These are phyloP conservation scores for Cupressus sempervirens DNA, from an alignment of 75 land plant genomes.

Conservation along the genomic window DNA sequence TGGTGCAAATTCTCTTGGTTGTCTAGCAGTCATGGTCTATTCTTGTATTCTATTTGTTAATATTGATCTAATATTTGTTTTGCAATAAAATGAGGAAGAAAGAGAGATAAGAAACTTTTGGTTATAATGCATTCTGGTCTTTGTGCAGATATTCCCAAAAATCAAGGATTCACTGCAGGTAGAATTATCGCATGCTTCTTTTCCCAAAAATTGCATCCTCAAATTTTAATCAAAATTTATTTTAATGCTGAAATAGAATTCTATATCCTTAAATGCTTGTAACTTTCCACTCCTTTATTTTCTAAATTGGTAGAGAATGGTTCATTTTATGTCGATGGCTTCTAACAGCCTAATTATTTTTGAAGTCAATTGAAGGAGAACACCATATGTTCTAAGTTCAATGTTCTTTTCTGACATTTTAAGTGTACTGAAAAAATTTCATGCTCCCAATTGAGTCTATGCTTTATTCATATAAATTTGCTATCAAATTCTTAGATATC, in stretches of 20 bases:
- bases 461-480: background rate
- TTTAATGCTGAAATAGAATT: background rate
- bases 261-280: background rate
- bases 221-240: background rate
- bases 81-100: background rate
- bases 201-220: background rate
- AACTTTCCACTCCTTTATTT: background rate
- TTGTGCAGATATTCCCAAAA: constrained; percentile 76
- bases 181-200: background rate
- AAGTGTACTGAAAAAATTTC: background rate
- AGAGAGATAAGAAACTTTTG: background rate
- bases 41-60: background rate
- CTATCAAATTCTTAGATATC: background rate
- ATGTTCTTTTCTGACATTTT: background rate
- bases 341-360: background rate
- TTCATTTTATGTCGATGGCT: background rate
- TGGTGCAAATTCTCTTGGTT: background rate
- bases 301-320: background rate
- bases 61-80: background rate
- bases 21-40: background rate
- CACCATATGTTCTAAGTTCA: background rate
- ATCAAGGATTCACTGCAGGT: constrained; percentile 91
- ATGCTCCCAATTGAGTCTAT: background rate
- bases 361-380: background rate
- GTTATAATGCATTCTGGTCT: background rate